phyloP scores from a whole-genome alignment of 345 rosid species.

The Linum usitatissimum region DNA sequence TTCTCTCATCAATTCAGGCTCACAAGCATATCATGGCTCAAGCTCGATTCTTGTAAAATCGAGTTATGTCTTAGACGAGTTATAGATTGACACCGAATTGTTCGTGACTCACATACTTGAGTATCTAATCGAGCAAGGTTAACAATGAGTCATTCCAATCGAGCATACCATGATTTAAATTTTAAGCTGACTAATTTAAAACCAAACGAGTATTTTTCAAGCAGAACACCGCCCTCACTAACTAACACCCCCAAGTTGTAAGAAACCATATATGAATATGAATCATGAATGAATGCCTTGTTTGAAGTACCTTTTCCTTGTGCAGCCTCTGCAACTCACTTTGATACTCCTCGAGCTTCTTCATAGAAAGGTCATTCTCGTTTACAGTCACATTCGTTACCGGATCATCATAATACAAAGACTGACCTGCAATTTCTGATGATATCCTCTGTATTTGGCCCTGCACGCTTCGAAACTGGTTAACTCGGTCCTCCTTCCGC shows the following conservation, averaged over 20 bases:
- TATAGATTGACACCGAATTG: too few species aligned
- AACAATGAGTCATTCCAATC: too few species aligned
- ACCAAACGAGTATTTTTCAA: too few species aligned
- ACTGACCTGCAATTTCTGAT: conserved; percentile 78
- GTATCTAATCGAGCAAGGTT: too few species aligned
- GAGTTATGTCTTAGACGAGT: too few species aligned
- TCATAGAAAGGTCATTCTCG: conserved; percentile 74
- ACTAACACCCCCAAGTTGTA: background rate
- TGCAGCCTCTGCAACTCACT: conserved; percentile 72
- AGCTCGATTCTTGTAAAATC: too few species aligned
- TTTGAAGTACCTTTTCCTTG: conserved; percentile 62
- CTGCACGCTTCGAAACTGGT: conserved; percentile 62
- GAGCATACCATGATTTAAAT: too few species aligned
- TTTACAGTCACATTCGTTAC: conserved; percentile 48
- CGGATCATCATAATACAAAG: conserved; percentile 57
- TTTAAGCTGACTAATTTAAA: too few species aligned
- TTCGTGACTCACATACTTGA: too few species aligned
- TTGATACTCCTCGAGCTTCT: conserved; percentile 88
- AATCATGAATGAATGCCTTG: too few species aligned
- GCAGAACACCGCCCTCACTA: background rate
- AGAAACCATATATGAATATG: background rate
- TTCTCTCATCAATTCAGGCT: too few species aligned
- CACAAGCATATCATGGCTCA: too few species aligned
- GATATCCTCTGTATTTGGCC: conserved; percentile 75
- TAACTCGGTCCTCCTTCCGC: conserved; percentile 78